Evolutionary conservation across 163 green algal genomes (phyloP).

Genomic region (Volvox carteri): DNA sequence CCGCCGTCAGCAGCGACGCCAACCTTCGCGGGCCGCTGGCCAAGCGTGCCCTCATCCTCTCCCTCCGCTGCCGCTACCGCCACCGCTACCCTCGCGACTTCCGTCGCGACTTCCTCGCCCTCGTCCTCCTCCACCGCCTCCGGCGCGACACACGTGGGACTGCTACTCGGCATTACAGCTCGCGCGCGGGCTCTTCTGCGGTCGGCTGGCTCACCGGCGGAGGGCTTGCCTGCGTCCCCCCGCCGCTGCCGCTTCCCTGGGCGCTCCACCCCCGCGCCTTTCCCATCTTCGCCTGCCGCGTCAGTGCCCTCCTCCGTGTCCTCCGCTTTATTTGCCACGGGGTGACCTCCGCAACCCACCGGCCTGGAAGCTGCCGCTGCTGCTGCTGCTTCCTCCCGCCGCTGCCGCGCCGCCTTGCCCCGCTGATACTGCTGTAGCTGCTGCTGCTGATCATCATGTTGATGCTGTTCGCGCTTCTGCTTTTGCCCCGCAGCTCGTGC

Average conservation of each 20-base stretch:
- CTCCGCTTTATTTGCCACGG: not conserved
- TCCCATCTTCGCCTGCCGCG: no score
- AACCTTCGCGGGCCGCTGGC: not conserved
- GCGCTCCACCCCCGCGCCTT: not conserved
- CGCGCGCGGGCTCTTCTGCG: no score
- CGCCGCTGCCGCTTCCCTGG: not conserved
- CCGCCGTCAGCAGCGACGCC: not conserved
- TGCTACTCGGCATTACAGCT: no score
- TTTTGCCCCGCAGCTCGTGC: not conserved
- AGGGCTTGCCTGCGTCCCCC: no score
- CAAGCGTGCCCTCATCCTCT: not conserved
- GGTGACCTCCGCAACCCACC: not conserved
- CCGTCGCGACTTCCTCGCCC: no score
- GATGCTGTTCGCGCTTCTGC: not conserved
- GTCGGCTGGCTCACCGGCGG: no score
- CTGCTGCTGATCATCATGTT: conserved; percentile 11
- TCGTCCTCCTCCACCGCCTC: no score
- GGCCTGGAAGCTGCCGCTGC: not conserved
- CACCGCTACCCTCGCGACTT: no score
- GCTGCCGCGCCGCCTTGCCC: not conserved
- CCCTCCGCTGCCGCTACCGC: not conserved
- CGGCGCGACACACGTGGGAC: no score
- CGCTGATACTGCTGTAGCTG: not conserved
- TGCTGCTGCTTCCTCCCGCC: not conserved
- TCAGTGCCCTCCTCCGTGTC: no score